Base-by-base conservation (phyloP, 106 monocot genomes). In the Platanthera guangdongensis region DNA sequence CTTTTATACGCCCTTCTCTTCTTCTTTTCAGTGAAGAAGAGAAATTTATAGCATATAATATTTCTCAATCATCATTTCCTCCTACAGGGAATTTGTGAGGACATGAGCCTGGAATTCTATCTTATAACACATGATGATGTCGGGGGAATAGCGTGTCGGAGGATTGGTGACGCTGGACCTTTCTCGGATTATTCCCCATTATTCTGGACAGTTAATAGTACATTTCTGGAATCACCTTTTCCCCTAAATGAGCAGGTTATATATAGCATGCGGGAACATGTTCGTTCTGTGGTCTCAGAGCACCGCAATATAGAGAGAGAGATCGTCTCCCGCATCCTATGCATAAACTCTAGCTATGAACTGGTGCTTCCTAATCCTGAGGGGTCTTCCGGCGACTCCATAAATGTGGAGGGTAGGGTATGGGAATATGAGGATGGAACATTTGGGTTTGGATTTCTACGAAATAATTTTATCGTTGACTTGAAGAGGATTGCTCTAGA, bases 401-500 rank as follows among this genome's bases (percentile, higher is more conserved):
- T 83, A 75, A 85, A 90, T 81, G 84, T 81, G 54, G 94, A 94
- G 78, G 94, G 94, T 32, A 94, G 99, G 88, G 79, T 99, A 77
- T 94, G 99, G 99, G 84, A 86, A 51, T 99, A 99, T 70, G 78
- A 90, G 50, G 80, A 83, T 80, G 90, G 90, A 57, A 94, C 80
- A 9, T 99, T 92, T 70, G 94, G 94, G 13, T 99, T 99, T 81
- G 99, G 94, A 6, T 92, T 94, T 76, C 83, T 92, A 72, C 69
- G 88, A 19, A 87, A 87, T 72, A 80, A 87, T 76, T 88, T 78
- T 73, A 87, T 94, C 63, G 73, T 99, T 53, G 92, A 99, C 67
- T 71, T 99, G 79, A 94, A 88, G 78, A 88, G 82, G 72, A 77
- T 94, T 51, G 76, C 85, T 48, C 47, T 85, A 7, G 72, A 90